These are phyloP conservation scores for Kwoniella dendrophila DNA, from an alignment of 768 basidiomycete genomes.

Conservation along the genomic window DNA sequence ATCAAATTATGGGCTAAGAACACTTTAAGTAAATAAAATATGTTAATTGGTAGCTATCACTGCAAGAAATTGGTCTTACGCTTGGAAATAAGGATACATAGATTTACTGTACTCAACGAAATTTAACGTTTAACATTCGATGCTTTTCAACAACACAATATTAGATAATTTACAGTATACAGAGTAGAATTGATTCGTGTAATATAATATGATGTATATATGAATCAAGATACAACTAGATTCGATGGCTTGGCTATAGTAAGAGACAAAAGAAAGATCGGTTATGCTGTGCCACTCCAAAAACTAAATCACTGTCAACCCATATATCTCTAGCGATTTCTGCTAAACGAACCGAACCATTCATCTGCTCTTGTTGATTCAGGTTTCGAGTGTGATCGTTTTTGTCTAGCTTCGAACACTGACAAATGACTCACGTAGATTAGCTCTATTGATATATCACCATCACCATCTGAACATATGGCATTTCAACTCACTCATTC, in stretches of 20 bases:
- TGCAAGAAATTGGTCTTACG: not conserved
- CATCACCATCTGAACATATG: not conserved
- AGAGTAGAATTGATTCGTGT: too few relatives aligned
- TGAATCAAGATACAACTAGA: too few relatives aligned
- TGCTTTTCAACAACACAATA: too few relatives aligned
- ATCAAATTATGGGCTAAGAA: slow-evolving; percentile 39
- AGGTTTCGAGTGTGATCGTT: too few relatives aligned
- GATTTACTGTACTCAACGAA: too few relatives aligned
- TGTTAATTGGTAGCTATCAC: not conserved
- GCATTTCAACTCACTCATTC: slow-evolving; percentile 17
- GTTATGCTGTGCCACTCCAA: not conserved
- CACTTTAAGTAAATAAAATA: slow-evolving; percentile 1
- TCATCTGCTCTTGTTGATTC: too few relatives aligned
- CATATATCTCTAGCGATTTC: not conserved
- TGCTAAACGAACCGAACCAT: not conserved
- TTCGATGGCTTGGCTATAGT: too few relatives aligned
- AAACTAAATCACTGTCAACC: not conserved
- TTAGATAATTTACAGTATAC: too few relatives aligned
- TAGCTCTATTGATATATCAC: too few relatives aligned
- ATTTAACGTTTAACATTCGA: too few relatives aligned
- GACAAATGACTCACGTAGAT: not conserved
- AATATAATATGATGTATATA: too few relatives aligned
- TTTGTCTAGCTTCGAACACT: slow-evolving; percentile 11
- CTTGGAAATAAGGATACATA: not conserved
- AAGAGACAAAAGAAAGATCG: not conserved